phyloP scores from a whole-genome alignment of 2,329 filamentous ascomycete genomes.

The Madurella fahalii region DNA sequence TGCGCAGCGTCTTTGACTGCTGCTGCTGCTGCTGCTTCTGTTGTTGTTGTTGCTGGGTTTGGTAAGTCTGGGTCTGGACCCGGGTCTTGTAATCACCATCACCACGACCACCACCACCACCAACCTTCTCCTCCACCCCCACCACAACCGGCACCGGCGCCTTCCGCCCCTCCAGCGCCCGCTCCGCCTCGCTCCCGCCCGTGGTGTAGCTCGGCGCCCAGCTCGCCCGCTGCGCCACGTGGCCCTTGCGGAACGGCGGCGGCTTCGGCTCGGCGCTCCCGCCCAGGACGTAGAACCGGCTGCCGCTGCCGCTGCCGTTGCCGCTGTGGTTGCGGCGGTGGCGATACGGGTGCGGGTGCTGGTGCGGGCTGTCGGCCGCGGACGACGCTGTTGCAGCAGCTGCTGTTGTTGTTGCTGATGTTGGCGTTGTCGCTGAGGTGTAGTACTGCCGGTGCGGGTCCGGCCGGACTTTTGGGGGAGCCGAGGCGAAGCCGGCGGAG shows the following conservation, averaged over 20 bases:
- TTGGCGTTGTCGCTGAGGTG: not conserved
- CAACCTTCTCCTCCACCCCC: not conserved
- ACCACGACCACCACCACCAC: too few species aligned
- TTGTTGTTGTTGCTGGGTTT: too few species aligned
- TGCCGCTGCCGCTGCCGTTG: conserved; percentile 3
- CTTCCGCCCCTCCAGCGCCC: not conserved
- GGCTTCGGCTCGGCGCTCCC: not conserved
- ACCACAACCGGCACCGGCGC: not conserved
- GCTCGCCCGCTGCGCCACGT: conserved; percentile 10
- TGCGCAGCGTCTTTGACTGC: conserved; percentile 17
- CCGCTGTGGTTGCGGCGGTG: not conserved
- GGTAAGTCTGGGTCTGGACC: too few species aligned
- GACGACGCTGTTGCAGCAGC: not conserved
- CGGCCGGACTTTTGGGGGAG: conserved; percentile 6
- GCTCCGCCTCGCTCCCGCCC: not conserved
- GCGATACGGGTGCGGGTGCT: conserved; percentile 6
- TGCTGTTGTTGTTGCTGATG: conserved; percentile 3
- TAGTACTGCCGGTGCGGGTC: conserved; percentile 22
- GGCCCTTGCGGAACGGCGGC: not conserved
- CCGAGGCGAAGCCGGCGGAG: conserved; percentile 3
- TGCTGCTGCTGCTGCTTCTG: conserved; percentile 5
- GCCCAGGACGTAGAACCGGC: not conserved
- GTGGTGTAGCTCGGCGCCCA: conserved; percentile 15
- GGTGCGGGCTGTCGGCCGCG: not conserved
- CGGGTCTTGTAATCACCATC: too few species aligned